Base-by-base conservation (phyloP, 164 flowering plant species). In the Vitis labrusca region DNA sequence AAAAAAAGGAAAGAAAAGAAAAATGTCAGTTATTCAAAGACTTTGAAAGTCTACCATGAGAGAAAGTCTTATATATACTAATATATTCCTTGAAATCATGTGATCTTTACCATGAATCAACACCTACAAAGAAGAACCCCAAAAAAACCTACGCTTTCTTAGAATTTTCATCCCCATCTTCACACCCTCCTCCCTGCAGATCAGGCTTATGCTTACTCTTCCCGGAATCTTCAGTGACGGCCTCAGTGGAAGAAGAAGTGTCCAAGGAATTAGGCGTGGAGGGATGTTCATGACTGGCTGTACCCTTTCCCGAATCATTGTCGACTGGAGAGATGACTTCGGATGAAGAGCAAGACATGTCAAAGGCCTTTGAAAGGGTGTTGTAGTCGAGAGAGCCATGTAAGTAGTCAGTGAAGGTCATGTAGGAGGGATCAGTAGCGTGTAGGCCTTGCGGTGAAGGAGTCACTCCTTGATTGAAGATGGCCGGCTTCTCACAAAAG, bases 201-300 rank as follows among this genome's bases (percentile, higher is more conserved):
- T 77, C 77, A 19, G 74, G 67, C 74, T 75, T 76, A 19, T 76
- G 67, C 74, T 75, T 76, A 57, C 66, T 69, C 71, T 69, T 74
- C 23, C 23, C 75, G 0, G 70, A 65, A 49, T 74, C 81, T 14
- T 68, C 81, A 9, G 66, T 74, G 0, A 19, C 63, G 1, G 77
- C 80, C 68, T 78, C 87, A 8, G 74, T 72, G 9, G 84, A 78
- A 0, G 85, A 84, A n/a, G 81, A 80, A 37, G 82, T 78, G 1
- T 70, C 67, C 1, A 78, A 80, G 10, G 82, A 78, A 47, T 77
- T 77, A 1, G 76, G 76, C 1, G 79, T 76, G 0, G 55, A 65
- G 2, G 77, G 76, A 52, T 50, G 67, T 48, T 78, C 77, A 27
- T 6, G 44, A 37, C 44, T 37, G 7, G 59, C 55, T 1, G 59